Conservation (phyloP, 768 basidiomycete species). For the Dacryopinax spathularia region DNA sequence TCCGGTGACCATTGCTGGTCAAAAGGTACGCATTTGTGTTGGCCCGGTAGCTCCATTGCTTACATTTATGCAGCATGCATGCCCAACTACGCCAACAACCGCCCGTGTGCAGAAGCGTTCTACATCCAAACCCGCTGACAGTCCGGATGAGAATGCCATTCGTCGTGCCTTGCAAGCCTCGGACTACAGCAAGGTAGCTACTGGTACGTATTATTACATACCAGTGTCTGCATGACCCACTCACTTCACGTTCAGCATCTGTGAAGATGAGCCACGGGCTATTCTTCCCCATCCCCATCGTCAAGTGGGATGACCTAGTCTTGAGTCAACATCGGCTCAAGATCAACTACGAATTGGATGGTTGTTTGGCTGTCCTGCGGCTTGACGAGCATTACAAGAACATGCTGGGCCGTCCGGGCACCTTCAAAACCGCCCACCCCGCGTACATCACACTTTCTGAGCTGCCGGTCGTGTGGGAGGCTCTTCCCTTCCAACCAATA, state of each 20-base stretch:
- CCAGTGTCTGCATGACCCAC: too few relatives aligned
- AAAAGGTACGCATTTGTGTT: too few relatives aligned
- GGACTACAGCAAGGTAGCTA: not conserved
- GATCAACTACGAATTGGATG: not conserved
- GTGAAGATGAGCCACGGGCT: not conserved
- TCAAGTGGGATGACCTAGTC: not conserved
- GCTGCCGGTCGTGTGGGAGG: not conserved
- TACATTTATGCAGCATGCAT: too few relatives aligned
- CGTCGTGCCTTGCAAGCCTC: not conserved
- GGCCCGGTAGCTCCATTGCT: too few relatives aligned
- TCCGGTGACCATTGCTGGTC: too few relatives aligned
- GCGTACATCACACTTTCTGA: not conserved
- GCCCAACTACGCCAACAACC: too few relatives aligned
- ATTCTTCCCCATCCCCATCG: not conserved
- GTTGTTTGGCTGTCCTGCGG: constrained; percentile 16
- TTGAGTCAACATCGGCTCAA: not conserved
- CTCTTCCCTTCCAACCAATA: not conserved
- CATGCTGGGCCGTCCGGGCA: constrained; percentile 14
- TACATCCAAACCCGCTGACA: not conserved
- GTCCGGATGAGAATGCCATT: not conserved
- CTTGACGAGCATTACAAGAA: constrained; percentile 18
- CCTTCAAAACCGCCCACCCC: not conserved
- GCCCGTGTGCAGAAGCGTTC: not conserved
- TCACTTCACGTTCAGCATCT: too few relatives aligned
- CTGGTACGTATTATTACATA: too few relatives aligned